Base-by-base conservation (phyloP, 768 basidiomycete species). In the Jaapia argillacea region DNA sequence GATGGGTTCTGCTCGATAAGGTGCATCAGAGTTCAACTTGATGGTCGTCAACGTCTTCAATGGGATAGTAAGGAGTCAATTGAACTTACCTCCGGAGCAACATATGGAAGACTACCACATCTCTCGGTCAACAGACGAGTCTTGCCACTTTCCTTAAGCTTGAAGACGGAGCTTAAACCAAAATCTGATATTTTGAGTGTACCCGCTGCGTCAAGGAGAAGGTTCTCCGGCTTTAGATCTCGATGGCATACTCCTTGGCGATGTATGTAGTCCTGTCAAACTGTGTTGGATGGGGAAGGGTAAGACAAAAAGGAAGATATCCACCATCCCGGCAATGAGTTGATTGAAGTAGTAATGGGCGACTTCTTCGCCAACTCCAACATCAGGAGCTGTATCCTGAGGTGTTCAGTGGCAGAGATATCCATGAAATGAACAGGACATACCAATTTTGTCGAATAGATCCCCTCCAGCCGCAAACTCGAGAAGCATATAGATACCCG, bases 381-480 rank as follows among this genome's bases (percentile, higher is more conserved):
- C 70, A 59, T 98, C 89, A 1, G 96, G 92, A 2, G 83, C 96
- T 98, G 41, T n/a, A 10, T 6, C 18, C 10, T 38, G 7, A 22
- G 12, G 13, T 13, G 41, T 31, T 28, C 26, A 33, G 43, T 27
- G 36, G 43, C 14, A 21, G 25, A 12, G 4, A 37, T 41, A 16
- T 35, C 31, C 44, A 20, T 13, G n/a, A 23, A 40, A 40, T 27
- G 12, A 31, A 25, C 22, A 46, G 42, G 37, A 37, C 23, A 6
- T 55, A 94, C 94, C 87, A 41, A 99, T 99, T 69, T 97, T 99
- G 62, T 99, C 96, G 59, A 99, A 99, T 24, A 99, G 64, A 61
- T 98, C 96, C 0, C 96, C 96, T 18, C 92, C 93, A 1, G 79
- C 79, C 0, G 94, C 96, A 25, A 94, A 67, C 59, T 98, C 96